Conservation (phyloP, 139 green algal genomes). For the Tetraselmis striata region DNA sequence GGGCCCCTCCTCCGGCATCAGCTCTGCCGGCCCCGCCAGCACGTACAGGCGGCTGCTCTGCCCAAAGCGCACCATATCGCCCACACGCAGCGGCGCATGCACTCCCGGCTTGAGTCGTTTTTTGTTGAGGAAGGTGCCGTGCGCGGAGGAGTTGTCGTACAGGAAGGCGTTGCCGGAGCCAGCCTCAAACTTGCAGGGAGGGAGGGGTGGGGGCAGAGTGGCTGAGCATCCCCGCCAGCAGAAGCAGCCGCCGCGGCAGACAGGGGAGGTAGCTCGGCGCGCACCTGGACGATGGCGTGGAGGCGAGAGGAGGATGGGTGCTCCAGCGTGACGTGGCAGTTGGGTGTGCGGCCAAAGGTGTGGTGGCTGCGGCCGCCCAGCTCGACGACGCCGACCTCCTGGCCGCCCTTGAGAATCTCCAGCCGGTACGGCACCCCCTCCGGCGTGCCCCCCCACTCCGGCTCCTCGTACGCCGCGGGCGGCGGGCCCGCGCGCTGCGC, state of each 20-base stretch:
- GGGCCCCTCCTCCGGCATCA: constrained; percentile 79
- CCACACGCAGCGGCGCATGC: constrained; percentile 61
- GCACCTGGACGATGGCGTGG: constrained; percentile 29
- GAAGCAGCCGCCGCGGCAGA: too few species aligned
- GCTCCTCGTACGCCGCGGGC: constrained; percentile 33
- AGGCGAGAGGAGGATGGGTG: constrained; percentile 65
- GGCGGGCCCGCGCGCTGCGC: not conserved
- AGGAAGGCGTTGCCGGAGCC: constrained; percentile 58
- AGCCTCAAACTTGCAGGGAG: not conserved
- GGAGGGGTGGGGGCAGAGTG: not conserved
- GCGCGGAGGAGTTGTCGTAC: constrained; percentile 75
- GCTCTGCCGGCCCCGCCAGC: constrained; percentile 67
- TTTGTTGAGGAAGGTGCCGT: constrained; percentile 91
- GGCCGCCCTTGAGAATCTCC: constrained; percentile 61
- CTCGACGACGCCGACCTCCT: constrained; percentile 26
- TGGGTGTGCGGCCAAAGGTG: constrained; percentile 60
- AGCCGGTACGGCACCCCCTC: constrained; percentile 49
- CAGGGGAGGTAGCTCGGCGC: too few species aligned
- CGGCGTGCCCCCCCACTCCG: constrained; percentile 49
- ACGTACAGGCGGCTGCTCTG: constrained; percentile 73
- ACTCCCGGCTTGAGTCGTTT: constrained; percentile 45
- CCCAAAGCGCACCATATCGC: constrained; percentile 80
- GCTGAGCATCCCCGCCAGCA: too few species aligned
- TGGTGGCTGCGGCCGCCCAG: constrained; percentile 17
- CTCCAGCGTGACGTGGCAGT: constrained; percentile 62